These are phyloP conservation scores for Podila minutissima DNA, from an alignment of 192 early-diverging fungal species.

Conservation along the genomic window DNA sequence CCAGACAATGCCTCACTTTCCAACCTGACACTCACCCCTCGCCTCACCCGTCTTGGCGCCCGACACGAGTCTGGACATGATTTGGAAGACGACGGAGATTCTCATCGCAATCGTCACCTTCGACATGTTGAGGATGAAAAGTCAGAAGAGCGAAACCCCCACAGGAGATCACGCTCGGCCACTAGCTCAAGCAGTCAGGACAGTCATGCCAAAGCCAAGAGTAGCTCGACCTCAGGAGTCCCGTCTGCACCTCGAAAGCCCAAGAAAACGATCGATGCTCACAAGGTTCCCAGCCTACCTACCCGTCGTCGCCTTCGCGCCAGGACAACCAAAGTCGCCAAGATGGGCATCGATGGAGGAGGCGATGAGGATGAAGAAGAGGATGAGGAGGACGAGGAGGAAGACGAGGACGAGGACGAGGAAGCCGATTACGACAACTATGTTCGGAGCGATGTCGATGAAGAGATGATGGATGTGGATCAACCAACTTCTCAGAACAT, in stretches of 20 bases:
- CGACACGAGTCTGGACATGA: slow-evolving; percentile 47
- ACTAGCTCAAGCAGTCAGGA: slow-evolving; percentile 49
- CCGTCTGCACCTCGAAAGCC: slow-evolving; percentile 24
- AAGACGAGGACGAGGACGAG: slow-evolving; percentile 31
- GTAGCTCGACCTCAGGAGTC: slow-evolving; percentile 16
- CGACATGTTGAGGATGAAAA: slow-evolving; percentile 15
- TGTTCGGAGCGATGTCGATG: slow-evolving; percentile 13
- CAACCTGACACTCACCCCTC: slow-evolving; percentile 20
- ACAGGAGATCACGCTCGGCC: slow-evolving; percentile 40
- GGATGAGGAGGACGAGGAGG: slow-evolving; percentile 18
- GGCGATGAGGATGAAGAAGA: slow-evolving; percentile 3
- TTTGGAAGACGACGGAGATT: slow-evolving; percentile 35
- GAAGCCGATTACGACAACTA: slow-evolving; percentile 28
- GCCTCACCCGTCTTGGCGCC: slow-evolving; percentile 44
- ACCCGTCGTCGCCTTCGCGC: slow-evolving; percentile 41
- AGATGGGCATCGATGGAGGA: slow-evolving; percentile 38
- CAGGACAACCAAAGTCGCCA: slow-evolving; percentile 44
- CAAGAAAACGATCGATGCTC: slow-evolving; percentile 34
- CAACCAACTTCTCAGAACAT: slow-evolving; percentile 2
- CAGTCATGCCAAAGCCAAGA: slow-evolving; percentile 16
- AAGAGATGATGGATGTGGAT: slow-evolving; percentile 42
- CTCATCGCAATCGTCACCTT: slow-evolving; percentile 11
- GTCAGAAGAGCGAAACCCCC: background rate
- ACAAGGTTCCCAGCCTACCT: slow-evolving; percentile 38
- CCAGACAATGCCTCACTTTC: background rate